Evolutionary conservation across 441 rosid species (phyloP), one percentile per base, ranked within the genome.

Genomic region (Gossypium lobatum): DNA sequence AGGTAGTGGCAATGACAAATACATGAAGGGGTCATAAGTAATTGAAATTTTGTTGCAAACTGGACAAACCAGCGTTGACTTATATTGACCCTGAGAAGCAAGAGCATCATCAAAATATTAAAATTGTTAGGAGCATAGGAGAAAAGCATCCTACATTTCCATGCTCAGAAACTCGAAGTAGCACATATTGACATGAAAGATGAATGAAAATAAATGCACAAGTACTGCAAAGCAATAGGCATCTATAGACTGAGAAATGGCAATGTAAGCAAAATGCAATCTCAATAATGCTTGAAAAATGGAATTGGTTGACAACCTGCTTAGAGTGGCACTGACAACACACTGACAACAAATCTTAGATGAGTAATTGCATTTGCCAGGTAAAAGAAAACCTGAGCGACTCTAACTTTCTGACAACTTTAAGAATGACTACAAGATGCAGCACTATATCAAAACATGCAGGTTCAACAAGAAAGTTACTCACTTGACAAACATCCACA

Each of bases 11-110:
- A 89, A 76, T 25, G 93, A 80, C 59, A 89, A 77, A 79, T 87
- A 89, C 93, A 89, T 89, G 77, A 89, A 89, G 39, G 93, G 93
- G 72, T 89, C 91, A 75, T 87, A 89, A 20, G 93, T 89, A 72
- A 89, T 80, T n/a, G 93, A 89, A 72, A 87, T 83, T 81, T 89
- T 89, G 77, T 81, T 73, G 77, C 93, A 89, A 66, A 70, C 80
- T 66, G 91, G 91, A 71, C 93, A 89, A 60, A 84, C 89, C 67
- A 89, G 74, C 11, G 91, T 89, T 37, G 93, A 89, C 83, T 89
- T 89, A 71, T 89, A 87, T 81, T 87, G 93, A 70, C 93, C 93
- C 91, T 89, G 89, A 79, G 73, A 46, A 58, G 39, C 50, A 31
- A 39, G 63, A 34, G 63, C 50, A 67, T 67, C 26, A 45, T 70